Percentiles rank a stretch among this genome's conserved stretches.
These are phyloP conservation scores for Suillus variegatus DNA, from an alignment of 768 basidiomycete species.

Conservation along the genomic window DNA sequence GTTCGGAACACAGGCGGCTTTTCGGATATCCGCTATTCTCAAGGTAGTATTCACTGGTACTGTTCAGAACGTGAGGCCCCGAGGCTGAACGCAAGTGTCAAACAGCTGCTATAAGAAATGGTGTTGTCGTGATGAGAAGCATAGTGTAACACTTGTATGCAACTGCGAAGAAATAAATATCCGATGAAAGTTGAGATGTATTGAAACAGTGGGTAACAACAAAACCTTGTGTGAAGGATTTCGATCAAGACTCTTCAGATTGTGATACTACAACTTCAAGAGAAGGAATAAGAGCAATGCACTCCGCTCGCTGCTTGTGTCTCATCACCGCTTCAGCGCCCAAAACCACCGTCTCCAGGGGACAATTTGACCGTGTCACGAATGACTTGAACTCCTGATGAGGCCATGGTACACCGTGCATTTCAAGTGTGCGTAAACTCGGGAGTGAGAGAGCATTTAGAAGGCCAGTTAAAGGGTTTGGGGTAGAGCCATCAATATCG, in stretches of 20 bases:
- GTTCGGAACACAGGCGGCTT: no score
- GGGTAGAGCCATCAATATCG: neutral
- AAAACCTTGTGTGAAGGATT: no score
- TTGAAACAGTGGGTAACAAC: neutral
- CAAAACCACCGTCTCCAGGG: conserved; percentile 21
- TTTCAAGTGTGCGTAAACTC: conserved; percentile 10
- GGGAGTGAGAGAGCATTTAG: conserved; percentile 20
- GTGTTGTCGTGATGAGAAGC: neutral
- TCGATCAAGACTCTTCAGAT: neutral
- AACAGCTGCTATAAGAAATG: neutral
- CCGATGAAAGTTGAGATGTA: neutral
- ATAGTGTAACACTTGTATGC: neutral
- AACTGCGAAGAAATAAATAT: neutral
- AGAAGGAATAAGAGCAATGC: conserved; percentile 18
- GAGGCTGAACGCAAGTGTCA: neutral
- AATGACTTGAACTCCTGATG: conserved; percentile 20
- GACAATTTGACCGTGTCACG: conserved; percentile 21
- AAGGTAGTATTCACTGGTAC: no score
- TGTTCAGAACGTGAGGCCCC: neutral
- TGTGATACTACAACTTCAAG: conserved; percentile 10
- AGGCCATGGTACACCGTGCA: conserved; percentile 18
- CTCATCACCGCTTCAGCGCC: conserved; percentile 16
- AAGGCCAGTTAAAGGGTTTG: neutral
- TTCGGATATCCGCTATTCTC: no score
- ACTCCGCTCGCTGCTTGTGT: conserved; percentile 14